These are phyloP conservation scores for Pleomassaria siparia DNA, from an alignment of 2,329 filamentous ascomycete species.

Conservation along the genomic window DNA sequence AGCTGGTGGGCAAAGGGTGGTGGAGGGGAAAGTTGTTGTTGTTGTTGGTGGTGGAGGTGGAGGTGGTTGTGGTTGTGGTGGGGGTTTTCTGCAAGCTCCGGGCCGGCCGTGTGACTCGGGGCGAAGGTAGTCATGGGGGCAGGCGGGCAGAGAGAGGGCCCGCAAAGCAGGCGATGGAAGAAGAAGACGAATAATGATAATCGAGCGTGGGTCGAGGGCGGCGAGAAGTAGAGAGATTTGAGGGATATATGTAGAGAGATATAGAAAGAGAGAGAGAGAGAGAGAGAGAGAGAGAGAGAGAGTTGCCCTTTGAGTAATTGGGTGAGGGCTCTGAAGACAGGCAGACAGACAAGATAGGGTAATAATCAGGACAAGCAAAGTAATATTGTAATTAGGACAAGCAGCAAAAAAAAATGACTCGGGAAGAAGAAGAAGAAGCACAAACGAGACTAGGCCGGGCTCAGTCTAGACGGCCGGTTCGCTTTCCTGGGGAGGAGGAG, in stretches of 20 bases:
- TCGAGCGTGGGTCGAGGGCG: constrained; percentile 1
- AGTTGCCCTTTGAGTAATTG: too few relatives aligned
- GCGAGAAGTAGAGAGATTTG: not conserved
- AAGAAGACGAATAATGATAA: not conserved
- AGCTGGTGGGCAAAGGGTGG: constrained; percentile 34
- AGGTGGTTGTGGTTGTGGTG: too few relatives aligned
- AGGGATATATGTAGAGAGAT: too few relatives aligned
- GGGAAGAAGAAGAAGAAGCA: too few relatives aligned
- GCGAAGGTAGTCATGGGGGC: constrained; percentile 32
- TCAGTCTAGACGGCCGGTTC: constrained; percentile 16
- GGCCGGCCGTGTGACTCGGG: constrained; percentile 17
- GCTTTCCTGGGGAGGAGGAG: constrained; percentile 4
- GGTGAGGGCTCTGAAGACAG: constrained; percentile 1
- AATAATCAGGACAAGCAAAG: too few relatives aligned
- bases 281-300: too few relatives aligned
- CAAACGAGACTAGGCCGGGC: constrained; percentile 22
- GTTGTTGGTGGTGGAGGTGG: too few relatives aligned
- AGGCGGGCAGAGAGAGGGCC: constrained; percentile 7
- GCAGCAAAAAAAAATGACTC: constrained; percentile 3
- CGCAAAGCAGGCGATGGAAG: not conserved
- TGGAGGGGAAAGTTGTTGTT: constrained; percentile 32
- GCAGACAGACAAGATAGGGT: too few relatives aligned
- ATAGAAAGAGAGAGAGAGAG: too few relatives aligned
- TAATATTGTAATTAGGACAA: too few relatives aligned
- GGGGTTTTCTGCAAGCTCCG: constrained; percentile 32